Base-by-base conservation (phyloP, 2,329 filamentous ascomycete species). In the Thielaviopsis punctulata region DNA sequence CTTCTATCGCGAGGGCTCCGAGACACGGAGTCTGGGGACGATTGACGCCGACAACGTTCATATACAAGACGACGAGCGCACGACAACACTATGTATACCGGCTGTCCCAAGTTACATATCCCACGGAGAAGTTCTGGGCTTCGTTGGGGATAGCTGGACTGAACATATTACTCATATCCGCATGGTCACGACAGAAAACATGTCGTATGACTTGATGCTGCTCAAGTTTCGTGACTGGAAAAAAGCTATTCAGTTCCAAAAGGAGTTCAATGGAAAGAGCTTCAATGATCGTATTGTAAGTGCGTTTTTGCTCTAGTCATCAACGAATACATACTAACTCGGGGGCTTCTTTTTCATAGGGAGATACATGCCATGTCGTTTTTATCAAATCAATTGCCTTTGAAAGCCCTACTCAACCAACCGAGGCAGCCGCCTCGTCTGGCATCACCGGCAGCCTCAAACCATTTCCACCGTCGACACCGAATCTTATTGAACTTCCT, bases 81-180 rank as follows among this genome's bases (percentile, higher is more conserved):
- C 85, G 2, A 50, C 45, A 23, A 94, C 86, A 0, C 68, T 98
- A 15, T 96, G 92, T 64, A 90, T 98, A 57, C 80, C 95, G 24
- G 89, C 90, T 4, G 90, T 98, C 13, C 92, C 92, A 6, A 92
- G 85, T 25, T 96, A 95, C 65, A 83, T 96, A 69, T 86, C 86
- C 7, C 85, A 89, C 0, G 84, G 84, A 6, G 90, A 96, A 62
- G 86, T 98, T 55, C 68, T 96, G 57, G 89, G 87, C 0, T 96
- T 93, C 60, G 78, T 96, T 5, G 92, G 92, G 3, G 86, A 95
- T 63, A 80, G 80, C 62, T 95, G 90, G 64, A 78, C 85, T 63
- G 79, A 84, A 54, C 77, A 89, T 55, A 86, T 98, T 54, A 92
- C 84, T 60, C 92, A 98, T 68, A 95, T 95, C 63, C 76, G 92